Evolutionary conservation across 116 monocot species (phyloP), one percentile per base, ranked within the genome.

Genomic region (Posidonia oceanica): DNA sequence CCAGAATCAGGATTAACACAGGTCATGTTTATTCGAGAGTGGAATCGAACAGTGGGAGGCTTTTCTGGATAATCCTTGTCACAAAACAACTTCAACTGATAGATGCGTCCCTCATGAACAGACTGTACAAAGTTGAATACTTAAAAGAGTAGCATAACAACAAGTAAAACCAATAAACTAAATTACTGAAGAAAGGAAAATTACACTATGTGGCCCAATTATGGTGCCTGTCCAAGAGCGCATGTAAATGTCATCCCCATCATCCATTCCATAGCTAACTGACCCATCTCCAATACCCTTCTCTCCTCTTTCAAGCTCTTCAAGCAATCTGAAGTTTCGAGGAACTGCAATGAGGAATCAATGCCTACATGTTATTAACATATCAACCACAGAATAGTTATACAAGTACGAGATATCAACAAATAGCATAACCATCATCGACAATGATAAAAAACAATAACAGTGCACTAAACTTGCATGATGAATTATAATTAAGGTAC

Each of bases 221-320:
- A 89, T 89, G 3, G 88, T 89, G 29, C 88, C 88, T 18, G 88
- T 89, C 88, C 88, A 89, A 2, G 85, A 89, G 8, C 83, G 78
- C 88, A 89, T 89, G 55, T 75, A 89, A 6, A 81, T 70, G 39
- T 89, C 89, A 76, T 89, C 89, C 55, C 83, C 80, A 81, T 89
- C 89, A 77, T 85, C 89, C 86, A 89, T 89, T 44, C 89, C 89
- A 89, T 89, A 89, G 71, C 89, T 89, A 63, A 89, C 85, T 5
- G 80, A 78, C 48, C 85, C 85, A 81, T 89, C 85, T 51, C 88
- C 88, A 14, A 89, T 89, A 11, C 85, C 89, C 75, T 89, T 89
- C 75, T 89, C 89, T 11, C 89, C 89, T 67, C 89, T 77, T 66
- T 89, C 89, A n/a, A 89, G 86, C 73, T 89, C 89, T 86, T 89